phyloP scores from a whole-genome alignment of 306 rosid genomes.

The barrel medic (Medicago truncatula) region MtrunA17r5.0-ANR NC_053046.1:3903001-3903500 shows the following conservation, averaged over 20 bases:
- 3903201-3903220: slow-evolving; percentile 26
- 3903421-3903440: slow-evolving; percentile 88
- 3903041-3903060: slow-evolving; percentile 3
- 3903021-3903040: slow-evolving; percentile 2
- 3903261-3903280: slow-evolving; percentile 13
- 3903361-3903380: slow-evolving; percentile 47
- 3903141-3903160: slow-evolving; percentile 11
- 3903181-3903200: slow-evolving; percentile 20
- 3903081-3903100: slow-evolving; percentile 21
- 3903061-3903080: background rate
- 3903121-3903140: slow-evolving; percentile 35
- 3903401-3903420: slow-evolving; percentile 96
- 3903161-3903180: slow-evolving; percentile 4
- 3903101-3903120: slow-evolving; percentile 4
- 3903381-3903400: slow-evolving; percentile 97
- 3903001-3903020: background rate
- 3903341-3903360: slow-evolving; percentile 7
- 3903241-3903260: slow-evolving; percentile 12
- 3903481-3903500: slow-evolving; percentile 79
- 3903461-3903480: slow-evolving; percentile 74
- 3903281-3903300: background rate
- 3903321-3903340: background rate
- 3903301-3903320: background rate
- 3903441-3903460: slow-evolving; percentile 72
- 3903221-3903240: slow-evolving; percentile 1